Evolutionary conservation across 2,329 filamentous ascomycete genomes (phyloP), one percentile per base, ranked within the genome.

Genomic region (Hypoxylon sp.): DNA sequence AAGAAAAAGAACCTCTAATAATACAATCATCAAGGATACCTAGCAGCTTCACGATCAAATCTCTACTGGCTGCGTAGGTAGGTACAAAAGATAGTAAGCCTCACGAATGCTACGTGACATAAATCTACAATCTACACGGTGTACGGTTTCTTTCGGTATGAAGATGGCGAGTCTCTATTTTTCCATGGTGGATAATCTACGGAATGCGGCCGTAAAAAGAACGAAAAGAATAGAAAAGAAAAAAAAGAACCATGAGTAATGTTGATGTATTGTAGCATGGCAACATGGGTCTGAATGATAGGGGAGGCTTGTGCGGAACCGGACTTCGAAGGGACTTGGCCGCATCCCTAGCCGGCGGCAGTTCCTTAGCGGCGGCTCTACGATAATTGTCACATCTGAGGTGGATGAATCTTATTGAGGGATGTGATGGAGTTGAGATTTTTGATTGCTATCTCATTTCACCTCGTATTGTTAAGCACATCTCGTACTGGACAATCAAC

Each of bases 181-280:
- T 55, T 57, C 20, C 58, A 60, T 62, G 57, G 59, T 56, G 58
- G 55, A 61, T 58, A 59, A 61, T 56, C 35, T 51, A 56, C 40
- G 38, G n/a, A 37, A 55, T 49, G 55, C 49, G 47, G 37, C 46
- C 46, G 38, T 44, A 30, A 34, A 43, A 31, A 13, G 26, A 16
- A 9, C n/a, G n/a, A n/a, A 21, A 25, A 26, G n/a, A 7, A 37
- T 13, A 15, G 43, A 46, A 36, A 35, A 35, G 26, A 7, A 34
- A 44, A 16, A 11, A 15, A 26, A 27, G 36, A 37, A 5, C 27
- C 42, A 32, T 20, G 23, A 48, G 41, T 17, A 17, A 20, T 34
- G 36, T 34, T 36, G 29, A 41, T 29, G 48, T 34, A 46, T 32
- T 8, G 48, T 42, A 29, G 35, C 44, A 54, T 50, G 49, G 49